Percentiles rank a stretch among this genome's conserved stretches.
Conservation (phyloP, 345 rosid genomes). For the Mangifera indica region DNA sequence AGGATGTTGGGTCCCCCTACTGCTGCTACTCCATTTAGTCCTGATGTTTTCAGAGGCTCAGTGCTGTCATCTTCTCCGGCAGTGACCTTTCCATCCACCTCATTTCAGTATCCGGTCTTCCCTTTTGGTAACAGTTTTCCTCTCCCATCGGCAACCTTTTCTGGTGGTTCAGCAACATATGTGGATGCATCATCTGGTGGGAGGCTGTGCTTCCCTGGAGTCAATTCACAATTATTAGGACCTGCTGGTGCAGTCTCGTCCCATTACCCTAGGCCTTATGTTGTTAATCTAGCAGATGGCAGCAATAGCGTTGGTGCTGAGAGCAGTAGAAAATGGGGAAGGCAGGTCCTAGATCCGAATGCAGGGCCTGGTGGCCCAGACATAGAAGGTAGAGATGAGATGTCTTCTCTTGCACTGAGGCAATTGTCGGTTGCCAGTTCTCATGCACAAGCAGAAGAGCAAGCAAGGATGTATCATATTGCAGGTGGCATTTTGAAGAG, state of each 20-base stretch:
- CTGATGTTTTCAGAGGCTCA: conserved; percentile 62
- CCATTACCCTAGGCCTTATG: conserved; percentile 54
- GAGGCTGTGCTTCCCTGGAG: conserved; percentile 55
- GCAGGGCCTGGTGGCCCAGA: conserved; percentile 73
- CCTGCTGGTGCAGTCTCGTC: conserved; percentile 51
- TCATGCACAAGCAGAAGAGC: conserved; percentile 57
- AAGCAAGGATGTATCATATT: conserved; percentile 53
- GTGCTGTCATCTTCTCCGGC: conserved; percentile 82
- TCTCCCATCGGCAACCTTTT: conserved; percentile 48
- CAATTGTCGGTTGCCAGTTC: conserved; percentile 50
- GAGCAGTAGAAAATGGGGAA: conserved; percentile 60
- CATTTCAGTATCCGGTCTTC: conserved; percentile 69
- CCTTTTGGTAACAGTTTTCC: conserved; percentile 63
- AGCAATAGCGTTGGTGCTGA: conserved; percentile 39
- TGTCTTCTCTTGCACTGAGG: conserved; percentile 38
- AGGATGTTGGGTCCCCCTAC: conserved; percentile 57
- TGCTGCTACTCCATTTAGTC: conserved; percentile 45
- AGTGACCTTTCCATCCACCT: conserved; percentile 53
- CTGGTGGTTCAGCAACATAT: conserved; percentile 62
- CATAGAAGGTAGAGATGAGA: conserved; percentile 62
- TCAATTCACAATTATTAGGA: conserved; percentile 59
- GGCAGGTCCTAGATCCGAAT: conserved; percentile 72
- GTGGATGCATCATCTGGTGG: conserved; percentile 65
- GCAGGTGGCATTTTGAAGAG: conserved; percentile 58
- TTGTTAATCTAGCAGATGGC: conserved; percentile 55